Percentiles rank a stretch among this genome's conserved stretches.
Evolutionary conservation across 108 stramenopile genomes (phyloP).

Genomic region (Discostella stelligeroides): DNA sequence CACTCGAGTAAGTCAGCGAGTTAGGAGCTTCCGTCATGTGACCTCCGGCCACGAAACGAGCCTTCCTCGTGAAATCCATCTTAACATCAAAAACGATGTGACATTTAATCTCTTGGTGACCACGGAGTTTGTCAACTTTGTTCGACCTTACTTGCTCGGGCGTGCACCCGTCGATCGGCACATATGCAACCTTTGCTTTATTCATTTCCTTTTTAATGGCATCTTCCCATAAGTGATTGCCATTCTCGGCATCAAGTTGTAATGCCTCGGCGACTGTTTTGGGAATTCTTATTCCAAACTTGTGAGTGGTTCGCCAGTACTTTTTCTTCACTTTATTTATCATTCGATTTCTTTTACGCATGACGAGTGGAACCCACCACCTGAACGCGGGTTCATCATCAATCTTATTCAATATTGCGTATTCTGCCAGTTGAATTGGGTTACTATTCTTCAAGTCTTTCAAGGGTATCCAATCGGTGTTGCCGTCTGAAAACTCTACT

Average conservation of each 20-base stretch:
- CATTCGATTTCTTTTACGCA: constrained; percentile 34
- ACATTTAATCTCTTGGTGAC: constrained; percentile 21
- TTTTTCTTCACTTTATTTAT: constrained; percentile 23
- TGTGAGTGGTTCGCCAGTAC: constrained; percentile 39
- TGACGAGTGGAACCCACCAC: constrained; percentile 49
- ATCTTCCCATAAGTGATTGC: constrained; percentile 5
- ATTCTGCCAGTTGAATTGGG: constrained; percentile 44
- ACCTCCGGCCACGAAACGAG: constrained; percentile 39
- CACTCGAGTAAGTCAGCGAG: constrained; percentile 19
- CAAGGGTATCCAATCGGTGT: constrained; percentile 15
- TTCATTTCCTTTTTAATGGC: constrained; percentile 30
- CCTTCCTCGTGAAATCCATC: constrained; percentile 52
- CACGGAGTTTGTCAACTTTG: background rate
- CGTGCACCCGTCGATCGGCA: background rate
- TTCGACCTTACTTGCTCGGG: background rate
- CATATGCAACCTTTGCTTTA: constrained; percentile 14
- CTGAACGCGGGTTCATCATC: constrained; percentile 51
- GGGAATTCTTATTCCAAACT: constrained; percentile 49
- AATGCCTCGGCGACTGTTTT: constrained; percentile 16
- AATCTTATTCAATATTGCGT: constrained; percentile 22
- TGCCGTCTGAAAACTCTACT: background rate
- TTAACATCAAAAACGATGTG: constrained; percentile 58
- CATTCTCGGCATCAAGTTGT: constrained; percentile 7
- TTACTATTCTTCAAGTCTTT: constrained; percentile 33
- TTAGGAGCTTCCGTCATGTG: constrained; percentile 38